Conservation (phyloP, 192 early-diverging fungal species). For the Backusella mclennaniae region DNA sequence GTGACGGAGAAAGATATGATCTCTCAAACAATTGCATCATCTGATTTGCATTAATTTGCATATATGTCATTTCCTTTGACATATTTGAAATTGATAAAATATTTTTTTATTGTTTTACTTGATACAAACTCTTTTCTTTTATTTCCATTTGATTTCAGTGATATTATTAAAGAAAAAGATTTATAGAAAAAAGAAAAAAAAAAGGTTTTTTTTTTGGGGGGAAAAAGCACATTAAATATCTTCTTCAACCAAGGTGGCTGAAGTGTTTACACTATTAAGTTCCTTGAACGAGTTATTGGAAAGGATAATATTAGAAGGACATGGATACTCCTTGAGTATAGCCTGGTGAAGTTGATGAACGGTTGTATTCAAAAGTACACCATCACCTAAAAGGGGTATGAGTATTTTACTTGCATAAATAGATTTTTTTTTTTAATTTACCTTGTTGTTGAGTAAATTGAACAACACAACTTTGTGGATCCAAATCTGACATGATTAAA, state of each 20-base stretch:
- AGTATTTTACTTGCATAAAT: not conserved
- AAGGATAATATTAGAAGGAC: slow-evolving; percentile 5
- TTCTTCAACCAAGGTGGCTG: slow-evolving; percentile 12
- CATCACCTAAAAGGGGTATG: not conserved
- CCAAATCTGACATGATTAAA: slow-evolving; percentile 6
- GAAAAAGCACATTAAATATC: not conserved
- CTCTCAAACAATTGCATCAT: not conserved
- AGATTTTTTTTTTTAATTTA: not conserved
- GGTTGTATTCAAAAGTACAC: slow-evolving; percentile 10
- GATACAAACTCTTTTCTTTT: not conserved
- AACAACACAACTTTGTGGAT: slow-evolving; percentile 3
- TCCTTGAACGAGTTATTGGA: not conserved
- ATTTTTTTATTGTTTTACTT: not conserved
- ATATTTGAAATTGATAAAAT: not conserved
- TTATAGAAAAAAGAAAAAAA: not conserved
- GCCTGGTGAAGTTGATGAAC: slow-evolving; percentile 10
- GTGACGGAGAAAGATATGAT: not conserved
- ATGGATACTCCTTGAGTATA: slow-evolving; percentile 12
- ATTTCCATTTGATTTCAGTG: not conserved
- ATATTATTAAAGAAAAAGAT: not conserved
- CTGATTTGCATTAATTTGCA: not conserved
- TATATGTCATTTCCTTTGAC: not conserved
- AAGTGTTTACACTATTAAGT: slow-evolving; percentile 3
- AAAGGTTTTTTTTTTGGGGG: not conserved
- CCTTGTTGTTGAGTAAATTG: slow-evolving; percentile 36